A percentile compares a stretch with the other conserved stretches of the same genome.
Conservation (phyloP, 2,329 filamentous ascomycete species). For the Zymoseptoria tritici region DNA sequence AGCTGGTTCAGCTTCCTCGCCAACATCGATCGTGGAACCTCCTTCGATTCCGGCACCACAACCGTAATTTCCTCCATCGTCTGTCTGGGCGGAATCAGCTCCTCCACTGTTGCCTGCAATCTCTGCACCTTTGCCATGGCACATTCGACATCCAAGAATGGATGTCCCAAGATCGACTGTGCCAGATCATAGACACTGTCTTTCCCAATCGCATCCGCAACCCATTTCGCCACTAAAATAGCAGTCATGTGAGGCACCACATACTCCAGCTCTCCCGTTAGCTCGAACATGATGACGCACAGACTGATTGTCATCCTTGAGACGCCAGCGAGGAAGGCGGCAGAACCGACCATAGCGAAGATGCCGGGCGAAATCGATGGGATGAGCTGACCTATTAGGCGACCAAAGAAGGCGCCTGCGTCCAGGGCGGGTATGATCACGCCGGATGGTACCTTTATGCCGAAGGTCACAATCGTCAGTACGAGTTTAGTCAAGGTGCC, state of each 20-base stretch:
- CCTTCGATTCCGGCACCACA: conserved; percentile 37
- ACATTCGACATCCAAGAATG: conserved; percentile 50
- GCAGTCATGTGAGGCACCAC: conserved; percentile 53
- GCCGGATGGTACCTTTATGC: conserved; percentile 53
- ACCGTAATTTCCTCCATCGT: conserved; percentile 53
- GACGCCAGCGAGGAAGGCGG: conserved; percentile 52
- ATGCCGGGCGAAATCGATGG: conserved; percentile 48
- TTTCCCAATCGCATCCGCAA: conserved; percentile 46
- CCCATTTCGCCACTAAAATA: conserved; percentile 54
- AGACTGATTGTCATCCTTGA: conserved; percentile 53
- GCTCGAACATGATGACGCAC: conserved; percentile 55
- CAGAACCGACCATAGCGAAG: conserved; percentile 55
- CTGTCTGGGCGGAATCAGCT: conserved; percentile 45
- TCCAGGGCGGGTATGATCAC: conserved; percentile 55
- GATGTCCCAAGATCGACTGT: conserved; percentile 52
- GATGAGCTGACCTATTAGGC: conserved; percentile 43
- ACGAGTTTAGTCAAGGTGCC: conserved; percentile 49
- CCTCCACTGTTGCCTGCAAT: conserved; percentile 35
- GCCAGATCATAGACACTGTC: conserved; percentile 54
- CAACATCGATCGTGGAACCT: conserved; percentile 37
- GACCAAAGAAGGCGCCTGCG: conserved; percentile 51
- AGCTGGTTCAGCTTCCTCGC: conserved; percentile 42
- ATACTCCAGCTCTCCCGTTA: conserved; percentile 53
- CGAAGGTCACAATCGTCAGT: conserved; percentile 52
- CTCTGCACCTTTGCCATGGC: conserved; percentile 38